phyloP scores from a whole-genome alignment of 1,139 yeast genomes.

The Blastobotrys malaysiensis region DNA sequence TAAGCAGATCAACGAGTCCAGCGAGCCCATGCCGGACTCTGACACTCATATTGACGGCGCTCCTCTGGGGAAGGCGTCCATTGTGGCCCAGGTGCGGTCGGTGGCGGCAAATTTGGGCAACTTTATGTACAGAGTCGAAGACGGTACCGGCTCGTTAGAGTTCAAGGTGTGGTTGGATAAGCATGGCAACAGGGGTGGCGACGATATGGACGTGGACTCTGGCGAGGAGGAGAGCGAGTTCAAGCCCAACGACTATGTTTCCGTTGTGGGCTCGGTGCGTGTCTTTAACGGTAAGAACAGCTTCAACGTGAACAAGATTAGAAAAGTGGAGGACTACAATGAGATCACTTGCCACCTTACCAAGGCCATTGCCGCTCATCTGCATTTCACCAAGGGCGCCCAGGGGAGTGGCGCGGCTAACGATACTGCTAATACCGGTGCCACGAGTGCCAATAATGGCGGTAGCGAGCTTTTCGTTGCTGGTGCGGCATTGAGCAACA shows the following conservation, averaged over 20 bases:
- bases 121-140: slow-evolving; percentile 60
- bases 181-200: slow-evolving; percentile 29
- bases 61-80: slow-evolving; percentile 53
- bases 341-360: slow-evolving; percentile 73
- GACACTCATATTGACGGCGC: slow-evolving; percentile 64
- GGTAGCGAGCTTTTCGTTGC: slow-evolving; percentile 19
- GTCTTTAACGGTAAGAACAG: slow-evolving; percentile 63
- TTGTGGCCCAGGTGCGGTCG: slow-evolving; percentile 62
- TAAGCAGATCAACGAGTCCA: slow-evolving; percentile 65
- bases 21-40: slow-evolving; percentile 64
- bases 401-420: background rate
- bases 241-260: slow-evolving; percentile 50
- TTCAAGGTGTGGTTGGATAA: slow-evolving; percentile 45
- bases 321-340: slow-evolving; percentile 61
- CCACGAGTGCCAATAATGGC: slow-evolving; percentile 1
- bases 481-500: slow-evolving; percentile 6
- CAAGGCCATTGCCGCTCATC: slow-evolving; percentile 61
- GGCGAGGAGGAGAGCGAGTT: slow-evolving; percentile 24
- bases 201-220: slow-evolving; percentile 17
- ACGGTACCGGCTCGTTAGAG: slow-evolving; percentile 76
- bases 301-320: slow-evolving; percentile 59
- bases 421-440: slow-evolving; percentile 1
- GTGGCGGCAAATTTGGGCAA: slow-evolving; percentile 47
- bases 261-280: slow-evolving; percentile 66
- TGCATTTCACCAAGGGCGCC: slow-evolving; percentile 21